Base-by-base conservation (phyloP, 176 grass and related monocot species). In the Saccharum spontaneum region DNA sequence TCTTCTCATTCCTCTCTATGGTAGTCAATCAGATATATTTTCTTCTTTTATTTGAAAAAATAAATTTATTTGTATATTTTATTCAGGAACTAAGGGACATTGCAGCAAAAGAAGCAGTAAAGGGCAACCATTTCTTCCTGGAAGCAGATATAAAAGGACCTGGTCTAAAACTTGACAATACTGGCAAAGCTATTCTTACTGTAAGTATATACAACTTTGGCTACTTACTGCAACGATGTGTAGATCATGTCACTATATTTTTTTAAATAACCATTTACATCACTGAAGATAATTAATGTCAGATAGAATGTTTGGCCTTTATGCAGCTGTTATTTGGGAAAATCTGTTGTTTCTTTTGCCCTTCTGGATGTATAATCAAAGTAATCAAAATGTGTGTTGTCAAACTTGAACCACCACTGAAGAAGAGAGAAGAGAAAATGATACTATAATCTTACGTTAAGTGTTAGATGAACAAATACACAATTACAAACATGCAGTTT, bases 101-200 rank as follows among this genome's bases (percentile, higher is more conserved):
- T 75, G 87, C 84, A 33, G 66, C 37, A 14, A 79, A 76, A 52
- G 91, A 88, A 52, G 57, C 84, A 87, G 83, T 90, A 10, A 98
- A 95, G 79, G 96, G 96, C 46, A 98, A 92, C n/a, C 89, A 94
- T 84, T 98, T 98, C 84, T 95, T 98, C 86, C 78, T 98, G 65
- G 96, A 98, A 93, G 66, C 71, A 22, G 96, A 98, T 82, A 94
- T 98, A 71, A 98, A 94, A 79, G 96, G 93, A 15, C 93, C 96
- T 46, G 93, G 93, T 71, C 72, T 98, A 78, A 98, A 95, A 90
- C 96, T 95, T 81, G 96, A 98, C 82, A 74, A 92, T 44, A 95
- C 93, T 14, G 93, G 96, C 39, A 98, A 98, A 90, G 78, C 93
- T 82, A 98, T 98, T 72, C 82, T 98, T 70, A 98, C 91, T 7